phyloP scores from a whole-genome alignment of 1,284 basidiomycete genomes.

The Rhodotorula sp. region DNA sequence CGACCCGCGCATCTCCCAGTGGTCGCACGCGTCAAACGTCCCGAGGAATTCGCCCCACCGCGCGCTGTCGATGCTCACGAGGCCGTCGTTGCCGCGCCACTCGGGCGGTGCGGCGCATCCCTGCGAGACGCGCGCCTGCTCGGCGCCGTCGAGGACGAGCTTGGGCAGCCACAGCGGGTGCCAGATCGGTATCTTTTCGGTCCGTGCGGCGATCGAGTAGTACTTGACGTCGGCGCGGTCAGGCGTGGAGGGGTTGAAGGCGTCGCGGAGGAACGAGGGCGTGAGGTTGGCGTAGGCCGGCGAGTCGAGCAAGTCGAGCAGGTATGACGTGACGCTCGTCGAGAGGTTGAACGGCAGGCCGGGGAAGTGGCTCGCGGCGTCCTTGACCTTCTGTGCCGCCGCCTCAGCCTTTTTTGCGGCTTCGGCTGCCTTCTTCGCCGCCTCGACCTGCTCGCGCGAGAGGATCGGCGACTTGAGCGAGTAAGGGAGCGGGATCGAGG shows the following conservation, averaged over 20 bases:
- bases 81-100: slow-evolving; percentile 89
- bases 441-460: slow-evolving; percentile 44
- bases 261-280: slow-evolving; percentile 75
- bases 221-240: slow-evolving; percentile 79
- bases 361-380: slow-evolving; percentile 25
- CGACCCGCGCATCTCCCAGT: slow-evolving; percentile 92
- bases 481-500: slow-evolving; percentile 51
- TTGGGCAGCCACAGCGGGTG: slow-evolving; percentile 98
- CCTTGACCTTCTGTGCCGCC: slow-evolving; percentile 17
- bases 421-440: slow-evolving; percentile 21
- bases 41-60: slow-evolving; percentile 91
- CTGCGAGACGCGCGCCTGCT: slow-evolving; percentile 63
- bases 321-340: slow-evolving; percentile 75
- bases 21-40: slow-evolving; percentile 84
- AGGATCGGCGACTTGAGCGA: slow-evolving; percentile 57
- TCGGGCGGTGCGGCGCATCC: slow-evolving; percentile 50
- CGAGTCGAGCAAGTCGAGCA: slow-evolving; percentile 91
- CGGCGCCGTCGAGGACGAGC: slow-evolving; percentile 75
- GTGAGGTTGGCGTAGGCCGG: slow-evolving; percentile 96
- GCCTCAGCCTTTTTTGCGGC: background rate
- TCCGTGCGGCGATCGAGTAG: slow-evolving; percentile 82
- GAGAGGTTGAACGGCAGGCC: slow-evolving; percentile 58
- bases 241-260: slow-evolving; percentile 91
- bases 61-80: slow-evolving; percentile 85
- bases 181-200: slow-evolving; percentile 71